phyloP scores from a whole-genome alignment of 2,329 filamentous ascomycete genomes.

The Claviceps purpurea region DNA sequence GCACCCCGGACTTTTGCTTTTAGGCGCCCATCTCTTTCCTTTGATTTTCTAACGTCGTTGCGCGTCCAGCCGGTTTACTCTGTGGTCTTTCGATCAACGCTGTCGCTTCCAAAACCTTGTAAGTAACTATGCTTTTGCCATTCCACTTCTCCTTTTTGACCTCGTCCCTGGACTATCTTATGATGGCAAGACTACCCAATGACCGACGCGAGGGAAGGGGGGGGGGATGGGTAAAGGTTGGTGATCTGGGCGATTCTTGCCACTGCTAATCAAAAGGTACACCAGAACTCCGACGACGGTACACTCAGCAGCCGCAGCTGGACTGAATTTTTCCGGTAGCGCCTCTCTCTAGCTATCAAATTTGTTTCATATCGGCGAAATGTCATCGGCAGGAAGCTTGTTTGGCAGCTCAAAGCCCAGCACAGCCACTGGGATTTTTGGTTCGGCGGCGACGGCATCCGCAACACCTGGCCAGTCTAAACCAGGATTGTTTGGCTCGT shows the following conservation, averaged over 20 bases:
- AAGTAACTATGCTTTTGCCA: conserved; percentile 9
- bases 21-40: conserved; percentile 1
- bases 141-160: neutral
- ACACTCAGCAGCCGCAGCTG: conserved; percentile 21
- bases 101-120: conserved; percentile 39
- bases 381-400: conserved; percentile 24
- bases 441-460: conserved; percentile 10
- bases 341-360: conserved; percentile 14
- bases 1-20: neutral
- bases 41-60: conserved; percentile 29
- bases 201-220: too few species aligned
- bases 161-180: too few species aligned
- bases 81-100: conserved; percentile 52
- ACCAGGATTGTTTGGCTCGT: conserved; percentile 17
- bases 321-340: conserved; percentile 23
- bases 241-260: neutral
- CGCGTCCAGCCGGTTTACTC: conserved; percentile 45
- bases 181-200: too few species aligned
- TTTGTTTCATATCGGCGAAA: conserved; percentile 15
- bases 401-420: conserved; percentile 20
- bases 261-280: neutral
- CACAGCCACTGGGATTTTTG: conserved; percentile 17
- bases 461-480: too few species aligned
- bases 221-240: too few species aligned
- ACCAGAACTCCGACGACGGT: conserved; percentile 14